Base-by-base conservation (phyloP, 2,329 filamentous ascomycete species). In the Rutstroemia sp. region DNA sequence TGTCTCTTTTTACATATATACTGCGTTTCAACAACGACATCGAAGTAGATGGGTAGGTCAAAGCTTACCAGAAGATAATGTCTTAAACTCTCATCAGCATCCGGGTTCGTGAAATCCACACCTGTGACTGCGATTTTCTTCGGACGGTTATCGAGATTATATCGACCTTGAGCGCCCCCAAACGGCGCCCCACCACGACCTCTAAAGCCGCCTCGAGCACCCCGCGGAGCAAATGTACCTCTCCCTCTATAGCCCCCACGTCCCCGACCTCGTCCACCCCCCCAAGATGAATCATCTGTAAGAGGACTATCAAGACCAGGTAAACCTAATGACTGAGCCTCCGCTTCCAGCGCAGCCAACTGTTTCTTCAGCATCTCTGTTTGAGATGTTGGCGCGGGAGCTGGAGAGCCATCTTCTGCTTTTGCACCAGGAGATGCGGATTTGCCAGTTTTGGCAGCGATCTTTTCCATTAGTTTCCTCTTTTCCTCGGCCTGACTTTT, bases 121-220 rank as follows among this genome's bases (percentile, higher is more conserved):
- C 83, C 86, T 7, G 77, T 76, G 23, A 92, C 72, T 5, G 80
- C 78, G 9, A 94, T 74, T 59, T 78, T 84, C 68, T 81, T 87
- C 0, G 89, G 85, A 46, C 89, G 78, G 68, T 92, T 91, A 66
- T 94, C 89, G 21, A 94, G 76, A 17, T 86, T 85, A 62, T 85
- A 87, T 34, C 78, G 65, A 5, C 73, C 73, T 10, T 42, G 53
- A 17, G 53, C 46, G 27, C 73, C 64, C 19, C 66, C 60, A 54
- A 68, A 66, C 9, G 66, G 59, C 5, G 60, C 62, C 63, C 71
- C 72, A 48, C 79, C 77, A 51, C 77, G 74, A 34, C 78, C 77
- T 46, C 75, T 69, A 56, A 73, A 75, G 0, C 73, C 71, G 12
- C 77, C 76, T 49, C 76, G 69, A 23, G 68, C 67, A 2, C 73